Evolutionary conservation across 441 rosid species (phyloP), one percentile per base, ranked within the genome.

Genomic region (Euphorbia schlechtendalii): DNA sequence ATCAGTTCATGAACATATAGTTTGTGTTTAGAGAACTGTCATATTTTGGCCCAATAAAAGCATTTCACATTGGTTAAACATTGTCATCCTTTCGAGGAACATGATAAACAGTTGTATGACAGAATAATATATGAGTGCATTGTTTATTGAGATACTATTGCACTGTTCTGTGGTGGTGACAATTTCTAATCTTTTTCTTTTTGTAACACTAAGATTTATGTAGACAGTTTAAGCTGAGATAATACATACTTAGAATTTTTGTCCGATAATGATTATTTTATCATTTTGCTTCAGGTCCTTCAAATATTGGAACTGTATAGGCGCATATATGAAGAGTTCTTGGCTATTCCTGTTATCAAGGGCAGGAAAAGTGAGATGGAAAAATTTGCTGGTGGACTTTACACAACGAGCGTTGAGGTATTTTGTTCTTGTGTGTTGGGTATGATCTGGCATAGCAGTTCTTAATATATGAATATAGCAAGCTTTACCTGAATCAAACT

Each of bases 311-410:
- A 94, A 68, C 85, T 94, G 11, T 94, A 91, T 71, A 77, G 91
- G 54, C 86, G 85, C 53, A 84, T 94, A 66, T 94, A 94, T 66
- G 96, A 94, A 82, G 99, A 89, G 68, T 91, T 78, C 73, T 85
- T 91, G 64, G 98, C 99, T 20, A 77, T 91, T 59, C 99, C 99
- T 56, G 90, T 94, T 67, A 76, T 90, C 64, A 94, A 89, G 81
- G 99, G 99, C 36, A 85, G 77, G 84, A 94, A 91, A 81, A 91
- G 96, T 82, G 99, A 94, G 82, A 76, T 82, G 76, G 96, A 91
- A 81, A 94, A 94, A 83, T 94, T 91, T 79, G 98, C 98, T 71
- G 99, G 98, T 61, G 99, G 96, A 53, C 93, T 86, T 73, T 94
- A 94, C 88, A 94, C 98, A 34, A 94, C 91, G 10, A 89, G 94